Evolutionary conservation across 805 yeast species (phyloP).

Genomic region (Hemisphaericaspora nanyangensis): DNA sequence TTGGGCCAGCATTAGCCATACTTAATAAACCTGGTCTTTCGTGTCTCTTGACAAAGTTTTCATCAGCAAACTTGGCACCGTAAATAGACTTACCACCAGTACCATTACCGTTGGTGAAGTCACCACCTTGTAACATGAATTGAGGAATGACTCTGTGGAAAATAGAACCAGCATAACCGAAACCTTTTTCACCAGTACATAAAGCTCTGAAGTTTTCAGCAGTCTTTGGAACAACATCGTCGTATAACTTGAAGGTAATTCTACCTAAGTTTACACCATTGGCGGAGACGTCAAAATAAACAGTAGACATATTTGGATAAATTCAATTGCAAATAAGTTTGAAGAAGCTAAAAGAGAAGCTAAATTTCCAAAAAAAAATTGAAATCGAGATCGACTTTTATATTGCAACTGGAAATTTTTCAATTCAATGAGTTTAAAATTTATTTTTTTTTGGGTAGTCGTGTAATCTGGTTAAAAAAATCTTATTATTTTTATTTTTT

Average conservation of each 20-base stretch:
- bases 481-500: no score
- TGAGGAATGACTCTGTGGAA: slow-evolving; percentile 98
- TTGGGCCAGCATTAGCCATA: slow-evolving; percentile 93
- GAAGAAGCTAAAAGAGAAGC: background rate
- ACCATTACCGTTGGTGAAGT: slow-evolving; percentile 66
- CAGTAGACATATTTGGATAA: slow-evolving; percentile 51
- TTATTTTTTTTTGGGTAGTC: background rate
- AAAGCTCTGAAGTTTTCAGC: slow-evolving; percentile 78
- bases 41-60: slow-evolving; percentile 71
- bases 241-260: slow-evolving; percentile 67
- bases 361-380: slow-evolving; percentile 1
- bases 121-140: slow-evolving; percentile 89
- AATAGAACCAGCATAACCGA: slow-evolving; percentile 76
- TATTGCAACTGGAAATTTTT: background rate
- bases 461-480: background rate
- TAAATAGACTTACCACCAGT: slow-evolving; percentile 90
- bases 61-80: slow-evolving; percentile 63
- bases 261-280: slow-evolving; percentile 75
- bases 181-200: slow-evolving; percentile 92
- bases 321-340: slow-evolving; percentile 1
- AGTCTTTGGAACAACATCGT: slow-evolving; percentile 66
- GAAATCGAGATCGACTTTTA: background rate
- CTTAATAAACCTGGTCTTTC: slow-evolving; percentile 77
- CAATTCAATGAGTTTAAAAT: background rate
- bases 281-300: slow-evolving; percentile 78